phyloP scores from a whole-genome alignment of 495 filamentous ascomycete genomes.

The Lophiotrema nucula region DNA sequence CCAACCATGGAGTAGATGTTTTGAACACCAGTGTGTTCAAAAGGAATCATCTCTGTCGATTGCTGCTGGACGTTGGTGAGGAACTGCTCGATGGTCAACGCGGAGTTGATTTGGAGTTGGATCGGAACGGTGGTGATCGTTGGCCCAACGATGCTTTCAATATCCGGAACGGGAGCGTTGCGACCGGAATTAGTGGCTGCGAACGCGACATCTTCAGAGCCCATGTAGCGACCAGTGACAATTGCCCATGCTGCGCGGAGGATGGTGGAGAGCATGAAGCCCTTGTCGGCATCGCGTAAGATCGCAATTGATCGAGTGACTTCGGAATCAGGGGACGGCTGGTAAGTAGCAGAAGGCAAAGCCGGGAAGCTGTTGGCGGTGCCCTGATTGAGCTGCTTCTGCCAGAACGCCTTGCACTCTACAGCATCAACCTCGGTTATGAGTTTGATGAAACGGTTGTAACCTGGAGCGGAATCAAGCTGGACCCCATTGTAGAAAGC shows the following conservation, averaged over 20 bases:
- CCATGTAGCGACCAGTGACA: slow-evolving; percentile 28
- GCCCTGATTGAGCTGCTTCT: slow-evolving; percentile 8
- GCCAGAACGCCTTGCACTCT: slow-evolving; percentile 18
- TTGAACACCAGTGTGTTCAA: slow-evolving; percentile 51
- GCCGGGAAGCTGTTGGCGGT: slow-evolving; percentile 10
- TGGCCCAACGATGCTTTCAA: slow-evolving; percentile 21
- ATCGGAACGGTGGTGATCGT: slow-evolving; percentile 29
- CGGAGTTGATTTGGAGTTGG: slow-evolving; percentile 11
- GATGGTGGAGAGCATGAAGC: slow-evolving; percentile 22
- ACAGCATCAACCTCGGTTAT: slow-evolving; percentile 8
- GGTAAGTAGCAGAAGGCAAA: slow-evolving; percentile 15
- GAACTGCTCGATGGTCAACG: slow-evolving; percentile 3
- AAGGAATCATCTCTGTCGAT: slow-evolving; percentile 41
- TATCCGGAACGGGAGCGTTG: slow-evolving; percentile 18
- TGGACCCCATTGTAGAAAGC: slow-evolving; percentile 3
- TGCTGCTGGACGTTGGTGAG: slow-evolving; percentile 39
- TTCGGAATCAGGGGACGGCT: slow-evolving; percentile 9
- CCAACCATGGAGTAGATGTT: slow-evolving; percentile 23
- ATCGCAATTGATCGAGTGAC: slow-evolving; percentile 17
- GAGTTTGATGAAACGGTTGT: slow-evolving; percentile 16
- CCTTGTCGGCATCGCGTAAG: neutral
- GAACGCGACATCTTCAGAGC: slow-evolving; percentile 35
- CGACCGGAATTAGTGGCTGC: slow-evolving; percentile 16
- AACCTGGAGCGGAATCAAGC: neutral
- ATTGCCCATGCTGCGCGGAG: slow-evolving; percentile 45